These are phyloP conservation scores for Talaromyces amestolkiae DNA, from an alignment of 2,329 filamentous ascomycete genomes.

Conservation along the genomic window DNA sequence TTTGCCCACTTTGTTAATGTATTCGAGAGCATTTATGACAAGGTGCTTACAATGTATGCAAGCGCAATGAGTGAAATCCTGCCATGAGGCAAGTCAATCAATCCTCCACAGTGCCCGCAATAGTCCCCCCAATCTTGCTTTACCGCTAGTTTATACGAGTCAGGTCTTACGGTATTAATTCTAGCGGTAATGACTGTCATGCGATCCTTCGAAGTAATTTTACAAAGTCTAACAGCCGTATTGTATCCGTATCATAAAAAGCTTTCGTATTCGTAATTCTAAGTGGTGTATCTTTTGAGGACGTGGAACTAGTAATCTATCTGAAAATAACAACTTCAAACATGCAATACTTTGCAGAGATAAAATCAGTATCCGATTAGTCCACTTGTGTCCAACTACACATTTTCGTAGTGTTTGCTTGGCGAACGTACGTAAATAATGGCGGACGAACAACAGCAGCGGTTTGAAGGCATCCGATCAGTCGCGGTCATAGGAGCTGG, in stretches of 20 bases:
- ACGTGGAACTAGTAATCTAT: not conserved
- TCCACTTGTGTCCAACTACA: not conserved
- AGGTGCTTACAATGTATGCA: not conserved
- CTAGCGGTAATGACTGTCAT: not conserved
- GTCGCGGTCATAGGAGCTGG: conserved; percentile 54
- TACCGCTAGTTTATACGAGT: not conserved
- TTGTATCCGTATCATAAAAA: not conserved
- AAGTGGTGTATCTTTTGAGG: not conserved
- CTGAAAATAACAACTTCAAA: not conserved
- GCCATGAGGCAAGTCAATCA: not conserved
- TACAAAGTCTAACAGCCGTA: not conserved
- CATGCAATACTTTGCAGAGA: not conserved
- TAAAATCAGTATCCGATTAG: not conserved
- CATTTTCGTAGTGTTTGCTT: not conserved
- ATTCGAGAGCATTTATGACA: not conserved
- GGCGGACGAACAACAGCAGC: not conserved
- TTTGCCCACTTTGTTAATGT: not conserved
- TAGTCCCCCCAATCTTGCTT: too few species aligned
- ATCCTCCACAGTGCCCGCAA: not conserved
- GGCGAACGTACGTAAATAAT: not conserved
- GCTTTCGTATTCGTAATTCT: not conserved
- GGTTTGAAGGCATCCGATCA: conserved; percentile 7
- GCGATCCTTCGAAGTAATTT: not conserved
- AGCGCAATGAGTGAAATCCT: not conserved
- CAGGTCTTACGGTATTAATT: not conserved